Evolutionary conservation across 73 alveolate genomes (phyloP).

Genomic region (Paramecium sexaurelia): DNA sequence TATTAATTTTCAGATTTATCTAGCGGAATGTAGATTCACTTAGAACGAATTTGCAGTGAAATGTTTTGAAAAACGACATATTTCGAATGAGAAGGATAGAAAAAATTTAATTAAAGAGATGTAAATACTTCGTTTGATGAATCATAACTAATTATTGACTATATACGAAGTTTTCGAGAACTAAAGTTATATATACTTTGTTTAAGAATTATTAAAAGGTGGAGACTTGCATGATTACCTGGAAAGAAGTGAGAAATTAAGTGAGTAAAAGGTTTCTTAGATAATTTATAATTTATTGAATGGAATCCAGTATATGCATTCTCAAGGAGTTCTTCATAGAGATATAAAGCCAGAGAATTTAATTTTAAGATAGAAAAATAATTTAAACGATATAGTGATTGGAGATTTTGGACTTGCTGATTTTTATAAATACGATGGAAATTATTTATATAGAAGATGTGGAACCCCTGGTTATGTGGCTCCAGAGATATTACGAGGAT

Average conservation of each 20-base stretch:
- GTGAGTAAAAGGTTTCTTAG: neutral
- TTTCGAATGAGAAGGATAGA: neutral
- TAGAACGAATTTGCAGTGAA: neutral
- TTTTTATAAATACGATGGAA: constrained; percentile 48
- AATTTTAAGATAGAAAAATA: neutral
- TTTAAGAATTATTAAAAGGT: neutral
- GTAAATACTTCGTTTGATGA: neutral
- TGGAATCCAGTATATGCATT: constrained; percentile 38
- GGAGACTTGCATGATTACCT: neutral
- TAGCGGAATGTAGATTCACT: neutral
- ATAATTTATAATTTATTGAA: constrained; percentile 14
- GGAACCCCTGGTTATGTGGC: neutral
- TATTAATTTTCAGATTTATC: neutral
- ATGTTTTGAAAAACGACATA: neutral
- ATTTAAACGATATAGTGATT: constrained; percentile 19
- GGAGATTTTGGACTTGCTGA: constrained; percentile 67
- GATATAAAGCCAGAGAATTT: constrained; percentile 33
- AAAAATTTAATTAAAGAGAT: neutral
- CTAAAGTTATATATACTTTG: neutral
- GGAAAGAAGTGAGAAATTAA: neutral
- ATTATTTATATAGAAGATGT: constrained; percentile 50
- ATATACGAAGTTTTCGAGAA: constrained; percentile 15
- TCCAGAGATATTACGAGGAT: neutral
- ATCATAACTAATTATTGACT: neutral
- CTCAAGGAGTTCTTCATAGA: neutral